Evolutionary conservation across 164 flowering plant genomes (phyloP).

Genomic region (Cinnamomum chago): DNA sequence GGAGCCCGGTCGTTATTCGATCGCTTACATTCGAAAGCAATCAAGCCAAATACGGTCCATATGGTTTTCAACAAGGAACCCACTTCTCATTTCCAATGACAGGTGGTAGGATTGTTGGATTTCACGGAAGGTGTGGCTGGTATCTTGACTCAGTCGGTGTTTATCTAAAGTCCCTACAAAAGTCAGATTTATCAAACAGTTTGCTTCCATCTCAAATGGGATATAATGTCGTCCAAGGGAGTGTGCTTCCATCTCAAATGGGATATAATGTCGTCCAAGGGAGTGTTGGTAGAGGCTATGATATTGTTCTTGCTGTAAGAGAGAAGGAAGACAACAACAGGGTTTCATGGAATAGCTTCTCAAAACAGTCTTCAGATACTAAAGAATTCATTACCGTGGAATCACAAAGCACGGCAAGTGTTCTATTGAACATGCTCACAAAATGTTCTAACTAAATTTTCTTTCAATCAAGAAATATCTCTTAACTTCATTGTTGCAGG

Average conservation of each 20-base stretch:
- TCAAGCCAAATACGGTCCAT: constrained; percentile 63
- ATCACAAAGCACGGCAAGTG: constrained; percentile 23
- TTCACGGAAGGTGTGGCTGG: constrained; percentile 65
- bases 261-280: constrained; percentile 59
- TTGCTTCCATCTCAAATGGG: constrained; percentile 27
- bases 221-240: constrained; percentile 55
- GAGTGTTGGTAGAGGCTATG: constrained; percentile 37
- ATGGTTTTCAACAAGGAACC: constrained; percentile 58
- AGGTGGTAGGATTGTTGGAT: constrained; percentile 66
- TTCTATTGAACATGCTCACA: not conserved
- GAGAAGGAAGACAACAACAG: constrained; percentile 33
- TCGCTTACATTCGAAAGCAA: constrained; percentile 67
- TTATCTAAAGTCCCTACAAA: constrained; percentile 41
- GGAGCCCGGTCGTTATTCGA: constrained; percentile 40
- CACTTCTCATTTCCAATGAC: constrained; percentile 41
- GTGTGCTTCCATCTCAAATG: constrained; percentile 20
- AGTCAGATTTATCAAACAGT: constrained; percentile 23
- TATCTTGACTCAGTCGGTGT: constrained; percentile 67
- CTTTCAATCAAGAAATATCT: not conserved
- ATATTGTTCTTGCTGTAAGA: constrained; percentile 47
- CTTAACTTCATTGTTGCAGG: not conserved
- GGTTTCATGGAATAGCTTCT: constrained; percentile 11
- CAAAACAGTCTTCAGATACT: constrained; percentile 18
- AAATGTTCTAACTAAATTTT: no score
- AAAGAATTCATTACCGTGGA: constrained; percentile 24